Base-by-base conservation (phyloP, 805 yeast genomes). In the Wickerhamiella parazyma region DNA sequence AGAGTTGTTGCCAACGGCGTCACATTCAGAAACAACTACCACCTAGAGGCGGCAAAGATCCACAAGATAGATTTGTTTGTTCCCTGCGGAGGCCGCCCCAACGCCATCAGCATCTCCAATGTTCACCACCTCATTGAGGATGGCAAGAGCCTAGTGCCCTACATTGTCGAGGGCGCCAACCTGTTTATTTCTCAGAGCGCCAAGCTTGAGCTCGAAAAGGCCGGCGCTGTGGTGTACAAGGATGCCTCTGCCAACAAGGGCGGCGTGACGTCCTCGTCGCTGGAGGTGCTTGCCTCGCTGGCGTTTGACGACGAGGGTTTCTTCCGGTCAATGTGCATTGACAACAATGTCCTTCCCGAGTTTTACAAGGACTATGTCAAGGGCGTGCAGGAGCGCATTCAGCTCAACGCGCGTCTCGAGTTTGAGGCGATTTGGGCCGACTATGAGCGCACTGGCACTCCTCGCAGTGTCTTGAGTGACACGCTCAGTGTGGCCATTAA, bases 21-120 rank as follows among this genome's bases (percentile, higher is more conserved):
- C 39, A 72, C 78, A 16, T 91, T 87, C 69, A 77, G 98, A 67
- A 91, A 89, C 66, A 72, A 76, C 33, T 89, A 82, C 78, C 98
- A 89, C 61, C 69, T 84, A 51, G 74, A 76, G 52, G 72, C 75
- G 49, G 77, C 80, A 48, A 72, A 72, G 48, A 76, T 75, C 55
- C 72, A 74, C 36, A 71, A 72, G 25, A 70, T 86, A 48, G 86
- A 85, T 55, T 67, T 89, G 58, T 87, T 91, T 65, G 96, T 87
- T 35, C 98, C 98, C 46, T 89, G 98, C 65, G 98, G 98, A 63
- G 98, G 98, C 54, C 80, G 98, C 66, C 98, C 98, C 48, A 89
- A 83, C 54, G 93, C 97, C 17, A 78, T 89, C 61, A 93, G 87
- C 62, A 76, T 87, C 50, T 79, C 76, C 62, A 91, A 82, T 56